A percentile compares a stretch with the other conserved stretches of the same genome.
These are phyloP conservation scores for Acanthamoeba royreba DNA, from an alignment of 208 protist genomes.

Conservation along the genomic window DNA sequence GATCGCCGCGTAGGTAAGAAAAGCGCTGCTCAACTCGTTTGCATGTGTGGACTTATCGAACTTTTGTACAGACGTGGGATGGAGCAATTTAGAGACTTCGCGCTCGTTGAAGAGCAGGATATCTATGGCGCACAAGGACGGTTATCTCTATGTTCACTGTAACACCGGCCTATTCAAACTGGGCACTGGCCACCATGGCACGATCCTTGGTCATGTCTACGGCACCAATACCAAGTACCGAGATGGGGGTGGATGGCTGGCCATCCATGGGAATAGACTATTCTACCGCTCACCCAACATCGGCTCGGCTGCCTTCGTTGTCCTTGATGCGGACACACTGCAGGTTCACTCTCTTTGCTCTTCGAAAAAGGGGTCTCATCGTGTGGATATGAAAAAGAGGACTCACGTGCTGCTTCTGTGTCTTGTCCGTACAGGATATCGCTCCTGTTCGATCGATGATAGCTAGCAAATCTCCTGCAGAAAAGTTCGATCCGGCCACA, in stretches of 20 bases:
- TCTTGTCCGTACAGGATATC: neutral
- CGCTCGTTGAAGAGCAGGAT: neutral
- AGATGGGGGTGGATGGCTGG: conserved; percentile 59
- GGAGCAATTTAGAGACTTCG: neutral
- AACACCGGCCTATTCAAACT: conserved; percentile 38
- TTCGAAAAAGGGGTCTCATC: too few species aligned
- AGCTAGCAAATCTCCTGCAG: neutral
- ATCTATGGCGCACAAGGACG: conserved; percentile 1
- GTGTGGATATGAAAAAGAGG: too few species aligned
- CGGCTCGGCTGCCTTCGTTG: conserved; percentile 34
- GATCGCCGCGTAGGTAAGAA: neutral
- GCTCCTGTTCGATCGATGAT: neutral
- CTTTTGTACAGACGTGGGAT: neutral
- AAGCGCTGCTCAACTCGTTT: too few species aligned
- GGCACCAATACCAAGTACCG: conserved; percentile 13
- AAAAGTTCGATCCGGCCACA: too few species aligned
- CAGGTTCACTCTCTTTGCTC: too few species aligned
- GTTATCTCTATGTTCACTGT: conserved; percentile 35
- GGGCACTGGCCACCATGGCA: conserved; percentile 43
- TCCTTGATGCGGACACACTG: conserved; percentile 40
- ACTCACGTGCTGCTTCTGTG: too few species aligned
- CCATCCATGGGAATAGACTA: neutral
- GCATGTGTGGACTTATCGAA: too few species aligned
- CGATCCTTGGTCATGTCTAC: conserved; percentile 60
- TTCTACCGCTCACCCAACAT: conserved; percentile 60